Percentiles rank a stretch among this genome's conserved stretches.
Conservation (phyloP, 352 stramenopile genomes). For the Globisporangium solare region DNA sequence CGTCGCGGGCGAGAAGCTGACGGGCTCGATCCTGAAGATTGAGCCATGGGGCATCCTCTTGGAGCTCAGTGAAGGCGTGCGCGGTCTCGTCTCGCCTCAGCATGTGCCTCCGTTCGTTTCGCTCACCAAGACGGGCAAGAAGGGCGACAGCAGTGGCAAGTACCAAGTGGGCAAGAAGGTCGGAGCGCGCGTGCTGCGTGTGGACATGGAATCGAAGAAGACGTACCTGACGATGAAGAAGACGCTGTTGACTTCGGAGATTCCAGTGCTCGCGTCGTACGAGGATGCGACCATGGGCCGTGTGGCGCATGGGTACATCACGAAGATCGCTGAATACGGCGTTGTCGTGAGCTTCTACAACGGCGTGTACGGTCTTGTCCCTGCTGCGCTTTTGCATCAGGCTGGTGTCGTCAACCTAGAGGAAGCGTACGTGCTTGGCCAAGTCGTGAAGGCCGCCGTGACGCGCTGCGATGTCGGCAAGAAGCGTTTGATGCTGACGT, state of each 20-base stretch:
- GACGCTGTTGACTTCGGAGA: constrained; percentile 65
- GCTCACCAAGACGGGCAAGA: constrained; percentile 58
- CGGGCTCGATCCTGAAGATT: constrained; percentile 75
- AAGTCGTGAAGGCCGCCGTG: constrained; percentile 83
- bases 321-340: constrained; percentile 90
- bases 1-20: constrained; percentile 64
- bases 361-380: constrained; percentile 92
- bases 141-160: constrained; percentile 57
- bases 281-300: constrained; percentile 63
- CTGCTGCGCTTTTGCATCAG: constrained; percentile 74
- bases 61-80: constrained; percentile 83
- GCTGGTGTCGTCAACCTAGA: constrained; percentile 81
- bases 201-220: constrained; percentile 91
- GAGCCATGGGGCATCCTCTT: constrained; percentile 82
- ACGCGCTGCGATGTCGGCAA: constrained; percentile 70
- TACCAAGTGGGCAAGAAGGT: constrained; percentile 76
- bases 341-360: constrained; percentile 96
- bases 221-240: constrained; percentile 90
- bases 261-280: constrained; percentile 76
- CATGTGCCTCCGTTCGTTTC: constrained; percentile 76
- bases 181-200: constrained; percentile 76
- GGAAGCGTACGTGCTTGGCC: constrained; percentile 79
- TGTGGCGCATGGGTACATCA: constrained; percentile 89
- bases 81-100: constrained; percentile 61
- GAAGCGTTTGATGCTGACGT: constrained; percentile 85